Base-by-base conservation (phyloP, 495 filamentous ascomycete genomes). In the Tricharina praecox region DNA sequence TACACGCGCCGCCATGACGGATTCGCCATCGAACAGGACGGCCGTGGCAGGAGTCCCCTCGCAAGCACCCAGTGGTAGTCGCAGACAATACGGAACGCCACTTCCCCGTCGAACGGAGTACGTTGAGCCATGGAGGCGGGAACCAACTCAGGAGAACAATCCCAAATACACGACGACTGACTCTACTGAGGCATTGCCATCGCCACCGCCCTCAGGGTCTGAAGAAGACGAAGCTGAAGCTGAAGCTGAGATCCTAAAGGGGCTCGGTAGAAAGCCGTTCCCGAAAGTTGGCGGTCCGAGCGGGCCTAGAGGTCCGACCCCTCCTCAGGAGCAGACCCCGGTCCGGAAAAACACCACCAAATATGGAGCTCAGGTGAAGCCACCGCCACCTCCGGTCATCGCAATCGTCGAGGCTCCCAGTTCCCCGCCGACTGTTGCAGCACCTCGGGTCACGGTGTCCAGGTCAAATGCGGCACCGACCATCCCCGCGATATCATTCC, bases 351-450 rank as follows among this genome's bases (percentile, higher is more conserved):
- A 59, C 35, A 59, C 48, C 38, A 33, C 48, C 20, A 47, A 50
- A 28, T 59, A 59, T 25, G 56, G 56, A 21, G 51, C 56, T 20
- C 56, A 59, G 45, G 45, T 58, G 33, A 50, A 51, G 30, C 48
- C 54, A 65, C 68, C 13, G 52, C 59, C 50, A 50, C 50, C 43
- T 45, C 63, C 52, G 51, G 56, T 30, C 35, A 59, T 50, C 58
- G 63, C 45, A 58, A 66, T 38, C 59, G 56, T 45, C 64, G 71
- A 59, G 63, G 70, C 60, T 20, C 49, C 55, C 1, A 54, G 47
- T 3, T 44, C 55, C 18, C 56, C 56, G n/a, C 47, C 44, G 11
- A 58, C n/a, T n/a, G n/a, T 30, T 9, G 10, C 54, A 18, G 45
- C 55, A 2, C 57, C 50, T 0, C 54, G 55, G 10, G 24, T 36